These are phyloP conservation scores for Daldinia caldariorum DNA, from an alignment of 495 filamentous ascomycete species.

Conservation along the genomic window DNA sequence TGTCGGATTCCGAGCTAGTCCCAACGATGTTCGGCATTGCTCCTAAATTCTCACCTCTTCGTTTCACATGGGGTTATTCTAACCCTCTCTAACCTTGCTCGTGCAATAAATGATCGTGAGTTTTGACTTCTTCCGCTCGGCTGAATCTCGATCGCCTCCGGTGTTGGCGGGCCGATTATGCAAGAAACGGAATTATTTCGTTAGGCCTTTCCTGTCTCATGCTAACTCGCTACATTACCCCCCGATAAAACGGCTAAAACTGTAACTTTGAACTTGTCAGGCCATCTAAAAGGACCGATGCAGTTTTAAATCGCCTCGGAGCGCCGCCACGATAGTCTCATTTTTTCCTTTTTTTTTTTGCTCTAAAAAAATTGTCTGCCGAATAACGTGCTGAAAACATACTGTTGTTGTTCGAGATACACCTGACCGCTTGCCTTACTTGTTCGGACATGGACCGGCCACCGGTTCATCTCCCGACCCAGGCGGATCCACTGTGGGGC, in stretches of 20 bases:
- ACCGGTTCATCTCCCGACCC: constrained; percentile 27
- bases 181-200: constrained; percentile 24
- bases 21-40: constrained; percentile 1
- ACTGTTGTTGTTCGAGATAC: constrained; percentile 14
- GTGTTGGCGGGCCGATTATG: constrained; percentile 38
- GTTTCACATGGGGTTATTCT: constrained; percentile 1
- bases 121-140: constrained; percentile 20
- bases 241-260: constrained; percentile 26
- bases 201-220: constrained; percentile 28
- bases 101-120: constrained; percentile 11
- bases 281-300: constrained; percentile 35
- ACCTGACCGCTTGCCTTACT: constrained; percentile 8
- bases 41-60: constrained; percentile 16
- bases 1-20: constrained; percentile 20
- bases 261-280: constrained; percentile 24
- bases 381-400: constrained; percentile 15
- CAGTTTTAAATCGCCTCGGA: constrained; percentile 9
- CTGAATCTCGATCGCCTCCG: constrained; percentile 29
- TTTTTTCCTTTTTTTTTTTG: background rate
- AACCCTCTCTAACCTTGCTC: constrained; percentile 17
- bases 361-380: background rate
- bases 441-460: constrained; percentile 23
- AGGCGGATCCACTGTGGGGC: constrained; percentile 23
- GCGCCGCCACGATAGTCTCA: constrained; percentile 10
- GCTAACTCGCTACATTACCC: constrained; percentile 28